phyloP scores from a whole-genome alignment of 1,284 basidiomycete species.

The Pisolithus thermaeus region DNA sequence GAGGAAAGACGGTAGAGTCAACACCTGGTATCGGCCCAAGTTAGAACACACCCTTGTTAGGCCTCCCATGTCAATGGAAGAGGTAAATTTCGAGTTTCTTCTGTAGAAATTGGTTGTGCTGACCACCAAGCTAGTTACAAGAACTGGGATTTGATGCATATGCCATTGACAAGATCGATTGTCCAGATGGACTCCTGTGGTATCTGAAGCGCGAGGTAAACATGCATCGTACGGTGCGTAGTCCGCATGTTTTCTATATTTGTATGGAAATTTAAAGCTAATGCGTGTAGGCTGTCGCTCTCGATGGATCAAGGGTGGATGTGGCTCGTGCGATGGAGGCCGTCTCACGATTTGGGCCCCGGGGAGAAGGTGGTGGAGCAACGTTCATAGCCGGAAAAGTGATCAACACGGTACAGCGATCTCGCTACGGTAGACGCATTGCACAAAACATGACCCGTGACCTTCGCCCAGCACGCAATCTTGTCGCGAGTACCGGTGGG shows the following conservation, averaged over 20 bases:
- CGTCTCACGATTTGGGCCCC: slow-evolving; percentile 38
- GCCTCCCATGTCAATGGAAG: slow-evolving; percentile 51
- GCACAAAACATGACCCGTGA: slow-evolving; percentile 60
- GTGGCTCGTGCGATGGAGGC: slow-evolving; percentile 52
- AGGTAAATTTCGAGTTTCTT: slow-evolving; percentile 37
- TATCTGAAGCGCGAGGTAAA: slow-evolving; percentile 57
- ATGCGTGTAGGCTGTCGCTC: slow-evolving; percentile 53
- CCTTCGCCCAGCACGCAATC: slow-evolving; percentile 44
- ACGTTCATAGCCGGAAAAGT: slow-evolving; percentile 61
- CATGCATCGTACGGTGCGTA: slow-evolving; percentile 64
- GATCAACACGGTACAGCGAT: slow-evolving; percentile 61
- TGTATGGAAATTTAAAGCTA: neutral
- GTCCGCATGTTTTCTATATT: neutral
- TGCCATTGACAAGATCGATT: slow-evolving; percentile 72
- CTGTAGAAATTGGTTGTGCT: neutral
- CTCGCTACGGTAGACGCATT: slow-evolving; percentile 64
- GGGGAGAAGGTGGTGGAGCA: slow-evolving; percentile 37
- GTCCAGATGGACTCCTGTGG: slow-evolving; percentile 58
- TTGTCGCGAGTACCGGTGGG: slow-evolving; percentile 48
- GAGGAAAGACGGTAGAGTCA: slow-evolving; percentile 45
- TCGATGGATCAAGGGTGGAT: slow-evolving; percentile 44
- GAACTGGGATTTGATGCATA: slow-evolving; percentile 75
- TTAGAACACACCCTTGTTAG: slow-evolving; percentile 30
- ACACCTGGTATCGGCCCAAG: slow-evolving; percentile 57
- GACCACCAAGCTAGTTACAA: slow-evolving; percentile 42